A percentile compares a stretch with the other conserved stretches of the same genome.
Evolutionary conservation across 2,329 filamentous ascomycete genomes (phyloP).

Genomic region (Neopestalotiopsis rosae): DNA sequence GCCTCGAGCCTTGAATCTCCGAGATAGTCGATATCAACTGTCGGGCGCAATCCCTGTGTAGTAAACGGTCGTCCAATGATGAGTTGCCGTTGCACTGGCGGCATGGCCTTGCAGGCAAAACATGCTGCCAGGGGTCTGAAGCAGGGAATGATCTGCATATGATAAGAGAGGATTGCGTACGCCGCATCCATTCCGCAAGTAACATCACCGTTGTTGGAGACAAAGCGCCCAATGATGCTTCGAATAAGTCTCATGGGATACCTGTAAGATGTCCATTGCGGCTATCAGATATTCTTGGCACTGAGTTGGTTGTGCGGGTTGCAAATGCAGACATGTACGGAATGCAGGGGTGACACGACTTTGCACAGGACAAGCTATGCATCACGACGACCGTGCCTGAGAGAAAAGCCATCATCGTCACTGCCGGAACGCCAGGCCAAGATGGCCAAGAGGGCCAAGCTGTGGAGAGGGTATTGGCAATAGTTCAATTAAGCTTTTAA

Average conservation of each 20-base stretch:
- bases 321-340: constrained; percentile 2
- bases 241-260: background rate
- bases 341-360: background rate
- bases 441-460: constrained; percentile 14
- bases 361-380: background rate
- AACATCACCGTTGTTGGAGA: constrained; percentile 4
- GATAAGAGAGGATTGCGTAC: constrained; percentile 8
- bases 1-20: background rate
- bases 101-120: background rate
- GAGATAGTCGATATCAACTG: background rate
- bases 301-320: background rate
- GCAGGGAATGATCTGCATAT: constrained; percentile 11
- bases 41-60: background rate
- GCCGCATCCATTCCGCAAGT: constrained; percentile 5
- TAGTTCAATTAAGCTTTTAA: constrained; percentile 16
- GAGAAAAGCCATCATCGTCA: background rate
- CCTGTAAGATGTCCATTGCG: background rate
- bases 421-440: background rate
- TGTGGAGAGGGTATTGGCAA: background rate
- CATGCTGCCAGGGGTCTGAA: background rate
- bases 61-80: background rate
- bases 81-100: background rate
- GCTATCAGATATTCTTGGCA: constrained; percentile 2
- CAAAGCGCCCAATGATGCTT: background rate
- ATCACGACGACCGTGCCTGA: background rate